Evolutionary conservation across 768 basidiomycete genomes (phyloP), one percentile per base, ranked within the genome.

Genomic region (Tylopilus balloui): DNA sequence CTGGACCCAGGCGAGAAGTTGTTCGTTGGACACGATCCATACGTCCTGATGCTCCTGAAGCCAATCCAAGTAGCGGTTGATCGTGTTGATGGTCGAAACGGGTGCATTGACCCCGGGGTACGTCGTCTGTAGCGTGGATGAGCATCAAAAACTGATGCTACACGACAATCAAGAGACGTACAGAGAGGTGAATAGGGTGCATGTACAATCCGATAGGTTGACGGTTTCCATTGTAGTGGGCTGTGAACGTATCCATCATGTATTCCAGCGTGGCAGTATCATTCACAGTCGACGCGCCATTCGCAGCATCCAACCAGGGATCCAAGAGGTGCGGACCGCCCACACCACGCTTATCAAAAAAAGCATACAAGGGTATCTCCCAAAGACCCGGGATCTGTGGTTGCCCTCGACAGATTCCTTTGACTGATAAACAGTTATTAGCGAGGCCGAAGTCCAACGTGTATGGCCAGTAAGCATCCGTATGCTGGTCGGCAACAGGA

Each of bases 391-490:
- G 35, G 5, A 36, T 36, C 17, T 19, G 35, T 19, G 35, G 35
- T 17, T 36, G 35, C 35, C 35, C 35, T 17, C 10, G 5, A 36
- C 35, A 36, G 17, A 36, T 36, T 3, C 35, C 35, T 19, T 19
- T 9, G n/a, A 36, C 15, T 2, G 35, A 8, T 17, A 36, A 36
- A 11, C 35, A 36, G 35, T 36, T 21, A 19, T 48, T 37, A 28
- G 46, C 48, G 17, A 50, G 48, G 14, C 48, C 48, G 4, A 38
- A 31, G 27, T 49, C 48, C 28, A 49, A 49, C 6, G 34, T 38
- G 23, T 50, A 50, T 24, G 48, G 48, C 46, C 46, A 50, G 35
- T 50, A 38, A 31, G 35, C 46, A 31, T 50, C 47, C 27, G 34
- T 50, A 9, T 49, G 32, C 10, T 13, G 28, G 28, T 37, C 35